Percentiles rank a stretch among this genome's conserved stretches.
Evolutionary conservation across 306 rosid genomes (phyloP).

Genomic region (Sindora glabra): DNA sequence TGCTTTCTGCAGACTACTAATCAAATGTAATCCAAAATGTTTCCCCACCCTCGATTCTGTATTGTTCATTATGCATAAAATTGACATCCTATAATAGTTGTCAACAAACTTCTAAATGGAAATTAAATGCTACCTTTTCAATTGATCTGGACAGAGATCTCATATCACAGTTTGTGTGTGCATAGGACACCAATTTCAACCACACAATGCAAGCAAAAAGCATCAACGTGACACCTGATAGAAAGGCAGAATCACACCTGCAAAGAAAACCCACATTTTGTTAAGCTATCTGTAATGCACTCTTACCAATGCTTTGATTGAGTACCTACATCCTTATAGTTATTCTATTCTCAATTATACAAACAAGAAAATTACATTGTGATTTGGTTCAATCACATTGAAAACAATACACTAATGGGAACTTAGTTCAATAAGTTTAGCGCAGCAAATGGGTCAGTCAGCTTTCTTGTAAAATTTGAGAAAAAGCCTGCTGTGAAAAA

Average conservation of each 20-base stretch:
- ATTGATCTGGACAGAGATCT: constrained; percentile 40
- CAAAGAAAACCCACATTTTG: constrained; percentile 13
- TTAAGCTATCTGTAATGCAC: constrained; percentile 2
- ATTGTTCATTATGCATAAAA: background rate
- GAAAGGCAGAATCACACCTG: constrained; percentile 84
- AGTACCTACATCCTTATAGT: background rate
- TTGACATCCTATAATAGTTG: background rate
- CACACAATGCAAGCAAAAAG: constrained; percentile 72
- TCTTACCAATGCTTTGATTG: constrained; percentile 8
- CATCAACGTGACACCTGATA: constrained; percentile 79
- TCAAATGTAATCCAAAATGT: constrained; percentile 3
- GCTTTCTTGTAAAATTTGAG: no score
- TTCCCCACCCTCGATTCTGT: background rate
- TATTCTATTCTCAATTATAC: constrained; percentile 5
- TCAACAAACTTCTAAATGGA: constrained; percentile 12
- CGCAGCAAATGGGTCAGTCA: no score
- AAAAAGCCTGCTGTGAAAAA: no score
- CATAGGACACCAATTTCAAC: constrained; percentile 87
- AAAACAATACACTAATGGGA: no score
- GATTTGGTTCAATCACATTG: no score
- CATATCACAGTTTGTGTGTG: constrained; percentile 76
- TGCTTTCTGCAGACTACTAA: background rate
- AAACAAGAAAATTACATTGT: no score
- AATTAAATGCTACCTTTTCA: constrained; percentile 55
- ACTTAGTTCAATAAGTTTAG: no score